Evolutionary conservation across 306 rosid species (phyloP), one percentile per base, ranked within the genome.

Genomic region (Lathyrus aphaca): DNA sequence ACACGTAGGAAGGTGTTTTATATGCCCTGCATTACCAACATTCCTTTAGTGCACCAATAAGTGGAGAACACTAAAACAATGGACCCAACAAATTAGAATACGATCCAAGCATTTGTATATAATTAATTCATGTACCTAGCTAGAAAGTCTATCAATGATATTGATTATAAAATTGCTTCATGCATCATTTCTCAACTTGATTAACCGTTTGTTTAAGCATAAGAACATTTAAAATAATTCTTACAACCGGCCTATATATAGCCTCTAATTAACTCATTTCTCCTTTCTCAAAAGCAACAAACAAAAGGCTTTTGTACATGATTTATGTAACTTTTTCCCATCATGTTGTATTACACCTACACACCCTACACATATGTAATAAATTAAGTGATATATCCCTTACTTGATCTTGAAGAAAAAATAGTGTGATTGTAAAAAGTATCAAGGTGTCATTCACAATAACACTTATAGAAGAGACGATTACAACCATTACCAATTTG

Each of bases 1-100:
- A 77, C 67, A 71, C 49, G 57, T 71, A 56, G 56, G 25, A 16
- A 32, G 14, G 38, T 27, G 70, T 69, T 51, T 29, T 18, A 62
- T 69, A 4, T 62, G 56, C 29, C 27, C 23, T 68, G 50, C 64
- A 35, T 58, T 45, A 63, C 45, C 45, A 63, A 63, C 71, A 64
- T 21, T 43, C 44, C 63, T 64, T 71, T 71, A 13, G 15, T 46
- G 45, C 25, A 37, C 82, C 77, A 66, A 66, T 78, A 73, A 69
- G 54, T 49, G 42, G 17, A 42, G 13, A 59, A 73, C 82, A 40
- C 45, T 44, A 1, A 56, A 32, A 63, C 16, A 54, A 46, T 67
- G 7, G 15, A 53, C n/a, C 23, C 58, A 10, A 71, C 70, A 48
- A 59, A 73, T 79, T 74, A 42, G 78, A 66, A 78, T 73, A 49